Conservation (phyloP, 1,139 yeast genomes). For the Blastobotrys capitulatus region DNA sequence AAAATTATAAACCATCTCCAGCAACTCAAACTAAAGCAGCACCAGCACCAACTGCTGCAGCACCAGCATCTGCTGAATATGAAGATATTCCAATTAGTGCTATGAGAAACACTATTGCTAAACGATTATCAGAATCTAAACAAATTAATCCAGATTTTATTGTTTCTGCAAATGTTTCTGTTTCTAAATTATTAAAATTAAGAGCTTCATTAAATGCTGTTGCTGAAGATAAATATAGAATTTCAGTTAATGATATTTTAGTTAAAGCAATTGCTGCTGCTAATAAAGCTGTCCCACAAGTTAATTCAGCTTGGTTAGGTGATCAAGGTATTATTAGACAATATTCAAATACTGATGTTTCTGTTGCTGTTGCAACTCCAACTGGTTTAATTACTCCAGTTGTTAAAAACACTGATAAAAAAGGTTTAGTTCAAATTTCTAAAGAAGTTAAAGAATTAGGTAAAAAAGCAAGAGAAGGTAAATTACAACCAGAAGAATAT, state of each 20-base stretch:
- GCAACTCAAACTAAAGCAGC: conserved; percentile 42
- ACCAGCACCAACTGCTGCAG: conserved; percentile 45
- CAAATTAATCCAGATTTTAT: conserved; percentile 87
- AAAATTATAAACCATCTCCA: conserved; percentile 47
- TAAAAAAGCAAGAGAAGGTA: conserved; percentile 91
- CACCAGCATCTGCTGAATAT: conserved; percentile 53
- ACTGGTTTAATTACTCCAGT: conserved; percentile 96
- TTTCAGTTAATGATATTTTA: conserved; percentile 90
- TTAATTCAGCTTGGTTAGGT: conserved; percentile 91
- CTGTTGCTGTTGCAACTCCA: conserved; percentile 98
- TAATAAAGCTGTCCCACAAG: conserved; percentile 84
- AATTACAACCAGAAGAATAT: conserved; percentile 91
- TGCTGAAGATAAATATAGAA: conserved; percentile 82
- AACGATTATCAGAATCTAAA: conserved; percentile 81
- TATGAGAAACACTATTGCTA: conserved; percentile 93
- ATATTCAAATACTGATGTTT: conserved; percentile 86
- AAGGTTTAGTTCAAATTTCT: conserved; percentile 81
- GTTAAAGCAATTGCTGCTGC: conserved; percentile 94
- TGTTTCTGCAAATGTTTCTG: conserved; percentile 81
- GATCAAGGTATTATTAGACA: conserved; percentile 86
- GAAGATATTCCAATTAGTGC: conserved; percentile 81
- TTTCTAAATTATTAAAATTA: conserved; percentile 83
- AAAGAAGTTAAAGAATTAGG: conserved; percentile 85
- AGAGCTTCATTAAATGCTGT: conserved; percentile 84
- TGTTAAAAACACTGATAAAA: conserved; percentile 76